Conservation (phyloP, 345 rosid genomes). For the Rhodamnia argentea region DNA sequence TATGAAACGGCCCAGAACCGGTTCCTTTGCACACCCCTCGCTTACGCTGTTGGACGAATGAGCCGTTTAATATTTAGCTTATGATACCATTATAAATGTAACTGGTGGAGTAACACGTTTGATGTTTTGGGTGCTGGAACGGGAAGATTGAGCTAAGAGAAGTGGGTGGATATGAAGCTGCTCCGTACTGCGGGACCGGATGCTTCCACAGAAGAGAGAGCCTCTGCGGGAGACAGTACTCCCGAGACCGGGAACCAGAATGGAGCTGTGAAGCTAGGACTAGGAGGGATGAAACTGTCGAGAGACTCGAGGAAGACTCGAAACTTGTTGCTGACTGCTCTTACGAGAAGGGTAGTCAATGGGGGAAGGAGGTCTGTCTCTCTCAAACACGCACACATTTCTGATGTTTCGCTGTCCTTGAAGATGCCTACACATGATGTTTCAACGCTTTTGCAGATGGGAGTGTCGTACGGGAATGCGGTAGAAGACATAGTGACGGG, state of each 20-base stretch:
- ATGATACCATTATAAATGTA: neutral
- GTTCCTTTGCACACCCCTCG: too few relatives aligned
- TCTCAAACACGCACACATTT: neutral
- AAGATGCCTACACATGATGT: neutral
- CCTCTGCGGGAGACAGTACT: slow-evolving; percentile 20
- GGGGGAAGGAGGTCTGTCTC: slow-evolving; percentile 41
- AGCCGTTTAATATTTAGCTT: too few relatives aligned
- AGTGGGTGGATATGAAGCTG: slow-evolving; percentile 15
- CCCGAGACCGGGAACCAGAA: neutral
- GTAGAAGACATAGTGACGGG: slow-evolving; percentile 32
- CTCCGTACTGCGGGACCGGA: slow-evolving; percentile 22
- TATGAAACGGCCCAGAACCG: too few relatives aligned
- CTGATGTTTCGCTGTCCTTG: neutral
- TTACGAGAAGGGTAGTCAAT: slow-evolving; percentile 21
- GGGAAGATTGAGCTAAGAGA: slow-evolving; percentile 15
- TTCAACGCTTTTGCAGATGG: slow-evolving; percentile 18
- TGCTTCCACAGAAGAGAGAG: slow-evolving; percentile 23
- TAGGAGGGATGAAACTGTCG: neutral
- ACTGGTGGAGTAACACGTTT: neutral
- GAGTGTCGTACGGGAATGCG: slow-evolving; percentile 23
- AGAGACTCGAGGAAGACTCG: slow-evolving; percentile 19
- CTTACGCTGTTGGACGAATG: too few relatives aligned
- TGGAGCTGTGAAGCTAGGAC: neutral
- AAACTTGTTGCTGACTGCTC: slow-evolving; percentile 20
- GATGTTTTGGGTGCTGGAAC: neutral